These are phyloP conservation scores for Citrus mangshanensis DNA, from an alignment of 345 rosid genomes.

Conservation along the genomic window DNA sequence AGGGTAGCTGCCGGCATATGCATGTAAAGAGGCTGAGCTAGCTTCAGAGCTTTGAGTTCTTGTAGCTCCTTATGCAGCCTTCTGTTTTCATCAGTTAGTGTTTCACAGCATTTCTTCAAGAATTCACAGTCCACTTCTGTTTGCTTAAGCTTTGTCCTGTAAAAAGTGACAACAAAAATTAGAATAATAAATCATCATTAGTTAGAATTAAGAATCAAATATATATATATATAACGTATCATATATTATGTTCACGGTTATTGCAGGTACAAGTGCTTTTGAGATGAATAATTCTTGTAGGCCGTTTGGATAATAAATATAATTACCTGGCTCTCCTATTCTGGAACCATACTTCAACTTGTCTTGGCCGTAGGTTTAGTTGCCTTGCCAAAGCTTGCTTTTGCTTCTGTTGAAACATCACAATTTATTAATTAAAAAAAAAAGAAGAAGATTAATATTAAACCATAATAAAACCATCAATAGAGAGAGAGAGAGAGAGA, in stretches of 20 bases:
- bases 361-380: constrained; percentile 84
- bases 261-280: constrained; percentile 14
- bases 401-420: constrained; percentile 62
- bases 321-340: constrained; percentile 93
- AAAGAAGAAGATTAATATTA: not conserved
- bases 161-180: not conserved
- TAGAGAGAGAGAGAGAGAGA: not conserved
- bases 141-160: constrained; percentile 96
- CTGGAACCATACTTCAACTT: constrained; percentile 99
- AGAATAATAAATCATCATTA: not conserved
- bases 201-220: not conserved
- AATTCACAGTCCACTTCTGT: constrained; percentile 95
- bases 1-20: constrained; percentile 80
- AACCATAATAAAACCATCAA: not conserved
- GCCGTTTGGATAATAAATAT: constrained; percentile 1
- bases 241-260: not conserved
- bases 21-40: constrained; percentile 63
- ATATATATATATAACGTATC: not conserved
- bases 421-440: too few relatives aligned
- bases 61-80: constrained; percentile 91
- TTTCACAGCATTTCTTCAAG: constrained; percentile 88
- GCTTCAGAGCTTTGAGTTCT: constrained; percentile 61
- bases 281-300: not conserved
- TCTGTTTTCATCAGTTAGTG: constrained; percentile 85
- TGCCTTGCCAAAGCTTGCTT: constrained; percentile 90